Base-by-base conservation (phyloP, 495 filamentous ascomycete genomes). In the Penicillium robsamsonii region DNA sequence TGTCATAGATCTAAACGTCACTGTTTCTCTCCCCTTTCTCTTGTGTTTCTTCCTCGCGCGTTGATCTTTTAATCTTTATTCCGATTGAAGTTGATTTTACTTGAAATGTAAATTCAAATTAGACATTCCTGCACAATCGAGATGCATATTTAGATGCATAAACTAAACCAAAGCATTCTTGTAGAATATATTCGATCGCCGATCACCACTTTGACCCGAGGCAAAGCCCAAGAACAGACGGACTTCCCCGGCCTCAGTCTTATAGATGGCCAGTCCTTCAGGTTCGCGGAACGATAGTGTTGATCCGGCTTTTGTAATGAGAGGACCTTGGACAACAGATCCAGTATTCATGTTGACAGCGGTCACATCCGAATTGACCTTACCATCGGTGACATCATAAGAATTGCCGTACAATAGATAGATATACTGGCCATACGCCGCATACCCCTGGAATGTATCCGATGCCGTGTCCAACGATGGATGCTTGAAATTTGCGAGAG, bases 331-430 rank as follows among this genome's bases (percentile, higher is more conserved):
- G 18, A 62, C 46, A 10, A 57, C 46, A 30, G 46, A 22, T 8
- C 58, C 62, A 3, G 58, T 62, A 42, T 86, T 80, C 50, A 59
- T 49, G 22, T 59, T 18, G 2, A 59, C 50, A 30, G 42, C 37
- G 4, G 25, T 63, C 9, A 59, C 45, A 84, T 87, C 59, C 85
- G 87, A 70, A 67, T 89, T 35, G 64, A 74, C 27, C 73, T 89
- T 17, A 64, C 73, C 31, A 9, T 29, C 53, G 6, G 52, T 51
- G 6, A 35, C 46, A 37, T 55, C 53, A 46, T 60, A 63, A 2
- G 53, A 60, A 8, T 47, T 47, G 6, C 61, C 61, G 0, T 57
- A 60, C 25, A 60, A 35, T 20, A 63, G 8, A 33, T 63, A 63
- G 10, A 63, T 49, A 5, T 60, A 63, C 17, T 56, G 51, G 1